Conservation (phyloP, 2,329 filamentous ascomycete genomes). For the Endocalyx cinctus region DNA sequence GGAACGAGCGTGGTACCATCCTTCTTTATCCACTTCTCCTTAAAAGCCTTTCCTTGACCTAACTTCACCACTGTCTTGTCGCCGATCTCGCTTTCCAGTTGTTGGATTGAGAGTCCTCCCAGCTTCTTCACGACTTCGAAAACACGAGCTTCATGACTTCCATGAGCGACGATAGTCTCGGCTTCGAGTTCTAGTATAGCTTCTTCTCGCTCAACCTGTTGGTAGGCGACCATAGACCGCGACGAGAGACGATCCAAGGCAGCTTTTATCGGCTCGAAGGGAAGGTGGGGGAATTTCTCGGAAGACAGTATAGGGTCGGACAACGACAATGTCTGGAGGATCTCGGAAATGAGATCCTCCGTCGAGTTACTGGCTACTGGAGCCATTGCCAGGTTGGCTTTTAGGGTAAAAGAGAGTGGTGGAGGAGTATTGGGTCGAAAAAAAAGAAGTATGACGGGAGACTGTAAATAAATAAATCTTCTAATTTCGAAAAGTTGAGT, state of each 20-base stretch:
- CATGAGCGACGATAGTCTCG: slow-evolving; percentile 65
- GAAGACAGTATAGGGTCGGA: slow-evolving; percentile 62
- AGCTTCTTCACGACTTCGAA: slow-evolving; percentile 68
- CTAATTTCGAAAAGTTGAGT: too few relatives aligned
- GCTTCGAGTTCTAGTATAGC: slow-evolving; percentile 71
- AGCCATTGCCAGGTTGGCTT: too few relatives aligned
- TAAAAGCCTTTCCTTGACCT: slow-evolving; percentile 94
- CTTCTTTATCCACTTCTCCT: slow-evolving; percentile 60
- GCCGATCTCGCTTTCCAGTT: slow-evolving; percentile 65
- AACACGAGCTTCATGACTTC: slow-evolving; percentile 78
- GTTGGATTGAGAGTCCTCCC: slow-evolving; percentile 76
- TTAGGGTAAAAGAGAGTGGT: too few relatives aligned
- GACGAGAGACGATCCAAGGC: slow-evolving; percentile 82
- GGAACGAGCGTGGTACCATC: slow-evolving; percentile 35
- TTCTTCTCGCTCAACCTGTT: slow-evolving; percentile 76
- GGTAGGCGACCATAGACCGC: slow-evolving; percentile 81
- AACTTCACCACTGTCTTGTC: slow-evolving; percentile 72
- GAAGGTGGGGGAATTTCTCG: slow-evolving; percentile 62
- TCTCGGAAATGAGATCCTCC: slow-evolving; percentile 57
- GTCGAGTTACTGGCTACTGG: too few relatives aligned
- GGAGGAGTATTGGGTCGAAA: too few relatives aligned
- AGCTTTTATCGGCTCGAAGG: slow-evolving; percentile 72
- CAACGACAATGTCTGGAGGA: slow-evolving; percentile 62
- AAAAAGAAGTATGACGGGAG: too few relatives aligned
- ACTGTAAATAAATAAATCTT: too few relatives aligned